Base-by-base conservation (phyloP, 495 filamentous ascomycete genomes). In the Xylaria castorea region DNA sequence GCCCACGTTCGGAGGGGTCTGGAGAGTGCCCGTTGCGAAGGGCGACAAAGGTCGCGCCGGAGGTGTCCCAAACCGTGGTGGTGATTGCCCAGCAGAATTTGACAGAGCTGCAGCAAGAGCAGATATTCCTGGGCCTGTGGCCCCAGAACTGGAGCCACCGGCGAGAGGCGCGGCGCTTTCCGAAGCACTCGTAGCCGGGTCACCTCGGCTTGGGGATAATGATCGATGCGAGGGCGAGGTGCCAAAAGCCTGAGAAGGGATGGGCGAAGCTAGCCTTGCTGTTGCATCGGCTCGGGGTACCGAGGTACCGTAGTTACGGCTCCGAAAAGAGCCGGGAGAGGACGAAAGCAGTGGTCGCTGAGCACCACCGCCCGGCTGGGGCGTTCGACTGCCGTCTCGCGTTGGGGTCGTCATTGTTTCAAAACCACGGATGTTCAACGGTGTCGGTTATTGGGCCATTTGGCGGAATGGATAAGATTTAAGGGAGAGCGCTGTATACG, bases 61-160 rank as follows among this genome's bases (percentile, higher is more conserved):
- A 55, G 89, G 89, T n/a, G 87, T 90, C 65, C 88, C 89, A 68
- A 88, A 87, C 30, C 85, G 83, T 14, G 88, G 87, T 5, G 89
- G 89, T n/a, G 87, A 87, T 20, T 86, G 87, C 46, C 89, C 89
- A 34, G 90, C 78, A 3, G 88, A 89, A 65, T 90, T 87, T 70
- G 91, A 92, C 71, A 95, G 83, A 36, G 92, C 92, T 27, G 91
- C 91, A 30, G 92, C 91, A 69, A 95, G 89, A 75, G 92, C 92
- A 38, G 92, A 94, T 30, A 92, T 85, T 2, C 92, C 92, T 3
- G 92, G 92, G 5, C 92, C 92, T 0, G 85, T 88, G 22, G 77
- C 75, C 64, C 80, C 77, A n/a, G 80, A 82, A 50, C 80, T 85
- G 11, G 86, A 78, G n/a, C 88, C 88, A 1, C 61, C 70, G 25